Evolutionary conservation across 495 filamentous ascomycete genomes (phyloP).

Genomic region (Neurospora sp.): DNA sequence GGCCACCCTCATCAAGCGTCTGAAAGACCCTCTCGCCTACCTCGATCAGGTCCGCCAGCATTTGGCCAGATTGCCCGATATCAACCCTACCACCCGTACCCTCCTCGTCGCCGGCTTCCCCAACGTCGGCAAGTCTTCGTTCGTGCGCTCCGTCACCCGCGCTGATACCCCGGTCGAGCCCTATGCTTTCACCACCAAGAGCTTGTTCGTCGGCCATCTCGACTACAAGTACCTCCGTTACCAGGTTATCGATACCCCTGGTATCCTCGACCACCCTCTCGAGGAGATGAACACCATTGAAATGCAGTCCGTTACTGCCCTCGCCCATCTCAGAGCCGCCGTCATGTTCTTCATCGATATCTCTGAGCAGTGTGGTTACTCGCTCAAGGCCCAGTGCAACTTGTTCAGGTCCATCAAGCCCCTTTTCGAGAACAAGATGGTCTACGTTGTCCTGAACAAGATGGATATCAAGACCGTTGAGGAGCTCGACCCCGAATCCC

Average conservation of each 20-base stretch:
- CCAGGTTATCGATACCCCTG: slow-evolving; percentile 70
- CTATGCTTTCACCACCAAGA: slow-evolving; percentile 98
- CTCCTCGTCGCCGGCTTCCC: slow-evolving; percentile 94
- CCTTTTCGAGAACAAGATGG: slow-evolving; percentile 91
- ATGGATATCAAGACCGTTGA: slow-evolving; percentile 84
- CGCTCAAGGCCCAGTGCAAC: slow-evolving; percentile 77
- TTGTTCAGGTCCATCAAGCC: slow-evolving; percentile 94
- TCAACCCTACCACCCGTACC: slow-evolving; percentile 93
- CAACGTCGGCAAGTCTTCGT: slow-evolving; percentile 95
- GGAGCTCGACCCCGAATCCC: slow-evolving; percentile 73
- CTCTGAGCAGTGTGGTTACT: slow-evolving; percentile 95
- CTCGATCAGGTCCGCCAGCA: slow-evolving; percentile 97
- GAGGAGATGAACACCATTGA: slow-evolving; percentile 99
- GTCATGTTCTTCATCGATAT: slow-evolving; percentile 98
- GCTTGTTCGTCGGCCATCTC: slow-evolving; percentile 93
- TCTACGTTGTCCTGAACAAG: slow-evolving; percentile 96
- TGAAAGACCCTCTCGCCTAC: slow-evolving; percentile 90
- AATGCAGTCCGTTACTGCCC: slow-evolving; percentile 94
- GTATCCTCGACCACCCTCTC: slow-evolving; percentile 92
- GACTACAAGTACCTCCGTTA: slow-evolving; percentile 81
- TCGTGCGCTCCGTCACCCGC: slow-evolving; percentile 80
- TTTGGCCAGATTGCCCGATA: slow-evolving; percentile 91
- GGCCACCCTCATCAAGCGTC: slow-evolving; percentile 86
- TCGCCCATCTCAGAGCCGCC: slow-evolving; percentile 88
- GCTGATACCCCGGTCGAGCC: slow-evolving; percentile 97